A percentile compares a stretch with the other conserved stretches of the same genome.
These are phyloP conservation scores for Cudoniella acicularis DNA, from an alignment of 495 filamentous ascomycete genomes.

Conservation along the genomic window DNA sequence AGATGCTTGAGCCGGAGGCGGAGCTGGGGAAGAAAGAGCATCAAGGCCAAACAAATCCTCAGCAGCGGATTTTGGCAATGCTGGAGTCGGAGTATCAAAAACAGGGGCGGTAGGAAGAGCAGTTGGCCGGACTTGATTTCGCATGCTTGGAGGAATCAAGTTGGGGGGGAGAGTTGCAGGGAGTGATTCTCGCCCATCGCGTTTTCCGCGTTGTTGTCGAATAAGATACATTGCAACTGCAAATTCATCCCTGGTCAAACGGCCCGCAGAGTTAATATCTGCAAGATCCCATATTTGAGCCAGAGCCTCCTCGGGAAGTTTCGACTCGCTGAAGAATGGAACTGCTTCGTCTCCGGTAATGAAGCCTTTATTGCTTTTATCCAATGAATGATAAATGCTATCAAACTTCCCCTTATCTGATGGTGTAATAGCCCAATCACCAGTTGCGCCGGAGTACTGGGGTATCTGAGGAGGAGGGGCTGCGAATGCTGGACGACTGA, in stretches of 20 bases:
- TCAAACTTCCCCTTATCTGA: conserved; percentile 87
- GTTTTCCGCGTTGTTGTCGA: conserved; percentile 74
- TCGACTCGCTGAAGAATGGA: conserved; percentile 86
- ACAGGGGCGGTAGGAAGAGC: conserved; percentile 45
- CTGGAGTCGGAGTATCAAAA: conserved; percentile 49
- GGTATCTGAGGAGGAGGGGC: conserved; percentile 43
- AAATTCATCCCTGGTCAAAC: conserved; percentile 83
- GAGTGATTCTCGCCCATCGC: conserved; percentile 52
- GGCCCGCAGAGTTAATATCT: conserved; percentile 87
- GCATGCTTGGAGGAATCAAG: conserved; percentile 86
- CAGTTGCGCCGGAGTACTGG: conserved; percentile 52
- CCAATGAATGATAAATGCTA: conserved; percentile 73
- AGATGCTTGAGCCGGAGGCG: conserved; percentile 51
- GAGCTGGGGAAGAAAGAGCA: conserved; percentile 52
- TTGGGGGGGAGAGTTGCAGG: conserved; percentile 74
- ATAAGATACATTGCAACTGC: conserved; percentile 98
- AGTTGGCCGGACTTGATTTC: conserved; percentile 55
- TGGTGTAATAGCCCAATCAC: conserved; percentile 77
- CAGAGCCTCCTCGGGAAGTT: conserved; percentile 81
- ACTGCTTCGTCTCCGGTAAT: conserved; percentile 96
- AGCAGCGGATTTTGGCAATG: conserved; percentile 67
- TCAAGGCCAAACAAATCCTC: conserved; percentile 93
- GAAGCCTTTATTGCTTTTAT: conserved; percentile 70
- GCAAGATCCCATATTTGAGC: conserved; percentile 98
- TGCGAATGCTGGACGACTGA: conserved; percentile 56